Conservation (phyloP, 1,284 basidiomycete species). For the Cryptococcus wingfieldii region DNA sequence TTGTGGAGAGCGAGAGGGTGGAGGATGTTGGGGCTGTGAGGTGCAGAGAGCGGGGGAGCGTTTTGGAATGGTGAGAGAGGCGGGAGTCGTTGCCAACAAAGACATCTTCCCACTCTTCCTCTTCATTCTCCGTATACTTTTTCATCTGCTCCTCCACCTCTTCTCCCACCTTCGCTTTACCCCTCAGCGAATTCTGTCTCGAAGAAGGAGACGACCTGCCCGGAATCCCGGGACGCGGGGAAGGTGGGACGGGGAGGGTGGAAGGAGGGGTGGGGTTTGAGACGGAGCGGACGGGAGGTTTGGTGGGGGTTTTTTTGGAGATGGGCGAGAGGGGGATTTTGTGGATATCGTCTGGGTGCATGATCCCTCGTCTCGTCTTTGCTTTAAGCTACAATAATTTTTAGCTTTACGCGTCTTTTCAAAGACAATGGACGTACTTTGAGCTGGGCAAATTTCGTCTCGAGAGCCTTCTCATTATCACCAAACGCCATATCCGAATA, state of each 20-base stretch:
- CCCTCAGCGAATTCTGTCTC: constrained; percentile 31
- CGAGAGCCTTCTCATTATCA: constrained; percentile 60
- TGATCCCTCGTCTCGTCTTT: constrained; percentile 64
- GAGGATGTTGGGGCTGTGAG: neutral
- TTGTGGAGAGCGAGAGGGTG: constrained; percentile 57
- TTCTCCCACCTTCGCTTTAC: constrained; percentile 14
- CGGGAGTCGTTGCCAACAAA: constrained; percentile 52
- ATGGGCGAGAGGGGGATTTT: constrained; percentile 5
- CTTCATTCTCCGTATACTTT: constrained; percentile 77
- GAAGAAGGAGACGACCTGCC: constrained; percentile 36
- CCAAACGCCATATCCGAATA: constrained; percentile 78
- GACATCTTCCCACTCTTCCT: constrained; percentile 86
- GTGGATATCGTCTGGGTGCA: constrained; percentile 77
- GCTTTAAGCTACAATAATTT: constrained; percentile 54
- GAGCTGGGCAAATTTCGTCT: constrained; percentile 73
- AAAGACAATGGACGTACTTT: constrained; percentile 55
- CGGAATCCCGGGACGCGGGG: constrained; percentile 9
- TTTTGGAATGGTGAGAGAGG: neutral
- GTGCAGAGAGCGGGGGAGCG: neutral
- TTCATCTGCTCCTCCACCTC: constrained; percentile 52
- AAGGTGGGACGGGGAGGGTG: neutral
- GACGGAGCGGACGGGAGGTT: constrained; percentile 5
- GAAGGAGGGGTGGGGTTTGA: constrained; percentile 1
- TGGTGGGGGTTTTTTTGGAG: neutral
- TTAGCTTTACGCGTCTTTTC: neutral